These are phyloP conservation scores for Gracilaria domingensis DNA, from an alignment of 23 red algal genomes.

Conservation along the genomic window DNA sequence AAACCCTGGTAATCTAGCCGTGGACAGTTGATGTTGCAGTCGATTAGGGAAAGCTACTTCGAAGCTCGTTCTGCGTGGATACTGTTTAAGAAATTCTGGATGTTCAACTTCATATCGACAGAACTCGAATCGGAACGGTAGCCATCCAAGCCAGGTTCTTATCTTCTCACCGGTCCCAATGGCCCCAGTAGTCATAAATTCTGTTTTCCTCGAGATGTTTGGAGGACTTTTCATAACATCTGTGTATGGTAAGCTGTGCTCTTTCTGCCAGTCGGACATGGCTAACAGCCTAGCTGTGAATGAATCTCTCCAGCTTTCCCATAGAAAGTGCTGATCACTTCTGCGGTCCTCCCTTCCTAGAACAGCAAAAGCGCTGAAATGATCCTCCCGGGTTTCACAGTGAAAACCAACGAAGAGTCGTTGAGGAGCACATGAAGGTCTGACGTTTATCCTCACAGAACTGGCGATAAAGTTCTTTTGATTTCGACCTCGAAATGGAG, in stretches of 20 bases:
- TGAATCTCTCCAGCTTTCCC: slow-evolving; percentile 62
- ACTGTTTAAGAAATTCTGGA: slow-evolving; percentile 9
- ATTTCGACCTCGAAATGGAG: neutral
- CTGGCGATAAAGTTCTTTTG: neutral
- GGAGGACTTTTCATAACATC: neutral
- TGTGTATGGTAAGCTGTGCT: slow-evolving; percentile 1
- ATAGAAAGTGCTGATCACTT: slow-evolving; percentile 33
- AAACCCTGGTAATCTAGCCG: slow-evolving; percentile 15
- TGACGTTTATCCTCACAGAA: slow-evolving; percentile 18
- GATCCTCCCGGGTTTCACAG: neutral
- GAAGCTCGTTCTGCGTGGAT: slow-evolving; percentile 13
- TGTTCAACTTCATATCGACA: slow-evolving; percentile 43
- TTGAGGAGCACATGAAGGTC: slow-evolving; percentile 43
- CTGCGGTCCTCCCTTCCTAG: slow-evolving; percentile 32
- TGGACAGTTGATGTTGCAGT: neutral
- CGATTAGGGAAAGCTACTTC: slow-evolving; percentile 1
- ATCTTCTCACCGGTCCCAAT: slow-evolving; percentile 28
- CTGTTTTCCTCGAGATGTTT: slow-evolving; percentile 2
- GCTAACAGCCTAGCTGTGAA: slow-evolving; percentile 50
- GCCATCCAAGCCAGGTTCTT: slow-evolving; percentile 44
- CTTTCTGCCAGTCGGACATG: slow-evolving; percentile 31
- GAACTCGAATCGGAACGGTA: slow-evolving; percentile 49
- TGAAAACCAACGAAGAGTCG: slow-evolving; percentile 5
- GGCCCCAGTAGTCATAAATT: neutral
- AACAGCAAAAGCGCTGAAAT: slow-evolving; percentile 9